Conservation (phyloP, 305 asterid genomes). For the Lippia alba region DNA sequence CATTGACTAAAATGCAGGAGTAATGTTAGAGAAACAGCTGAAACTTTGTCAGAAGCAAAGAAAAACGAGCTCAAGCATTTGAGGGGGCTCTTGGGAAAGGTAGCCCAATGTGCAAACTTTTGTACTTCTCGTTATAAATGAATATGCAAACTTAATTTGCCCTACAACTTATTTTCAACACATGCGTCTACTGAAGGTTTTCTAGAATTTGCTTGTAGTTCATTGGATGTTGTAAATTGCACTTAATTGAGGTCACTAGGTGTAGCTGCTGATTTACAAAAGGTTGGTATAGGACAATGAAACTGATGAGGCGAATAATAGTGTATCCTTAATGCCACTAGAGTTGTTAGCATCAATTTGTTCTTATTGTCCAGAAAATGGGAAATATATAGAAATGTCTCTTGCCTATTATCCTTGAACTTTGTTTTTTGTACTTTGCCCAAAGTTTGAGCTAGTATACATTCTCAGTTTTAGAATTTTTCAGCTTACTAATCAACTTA, state of each 20-base stretch:
- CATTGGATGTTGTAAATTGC: slow-evolving; percentile 23
- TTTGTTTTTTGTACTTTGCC: neutral
- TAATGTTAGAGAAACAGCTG: slow-evolving; percentile 56
- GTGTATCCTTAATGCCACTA: neutral
- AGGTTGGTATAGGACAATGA: slow-evolving; percentile 8
- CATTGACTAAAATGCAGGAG: slow-evolving; percentile 59
- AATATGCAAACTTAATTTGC: slow-evolving; percentile 6
- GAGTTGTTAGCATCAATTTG: neutral
- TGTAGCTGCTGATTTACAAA: slow-evolving; percentile 29
- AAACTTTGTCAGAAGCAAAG: slow-evolving; percentile 57
- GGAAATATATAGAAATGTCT: neutral
- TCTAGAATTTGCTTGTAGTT: slow-evolving; percentile 23
- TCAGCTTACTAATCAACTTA: slow-evolving; percentile 1
- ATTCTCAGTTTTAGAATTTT: slow-evolving; percentile 11
- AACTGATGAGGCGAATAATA: neutral
- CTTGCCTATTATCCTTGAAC: neutral
- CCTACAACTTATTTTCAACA: slow-evolving; percentile 1
- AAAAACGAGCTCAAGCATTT: slow-evolving; percentile 59
- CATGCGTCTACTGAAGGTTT: slow-evolving; percentile 11
- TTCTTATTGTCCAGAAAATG: neutral
- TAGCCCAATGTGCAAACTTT: slow-evolving; percentile 34
- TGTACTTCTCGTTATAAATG: neutral
- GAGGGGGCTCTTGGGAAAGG: slow-evolving; percentile 60
- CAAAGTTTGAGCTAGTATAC: slow-evolving; percentile 11
- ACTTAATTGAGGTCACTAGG: slow-evolving; percentile 4